Conservation (phyloP, 768 basidiomycete genomes). For the Tricholoma flavovirens region DNA sequence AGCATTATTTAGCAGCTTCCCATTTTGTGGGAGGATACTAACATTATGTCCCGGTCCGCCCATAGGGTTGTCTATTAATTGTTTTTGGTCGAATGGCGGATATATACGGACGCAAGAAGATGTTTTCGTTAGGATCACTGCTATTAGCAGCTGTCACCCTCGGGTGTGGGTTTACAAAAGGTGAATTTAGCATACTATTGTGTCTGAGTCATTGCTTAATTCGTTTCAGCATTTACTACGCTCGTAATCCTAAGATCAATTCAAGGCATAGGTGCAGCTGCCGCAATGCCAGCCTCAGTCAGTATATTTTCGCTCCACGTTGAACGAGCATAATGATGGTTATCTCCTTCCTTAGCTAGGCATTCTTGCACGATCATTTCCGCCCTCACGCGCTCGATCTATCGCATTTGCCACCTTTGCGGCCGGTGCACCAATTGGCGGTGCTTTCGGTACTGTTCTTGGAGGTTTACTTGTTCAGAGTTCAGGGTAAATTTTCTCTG, state of each 20-base stretch:
- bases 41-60: background rate
- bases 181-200: constrained; percentile 22
- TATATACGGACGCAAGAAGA: constrained; percentile 66
- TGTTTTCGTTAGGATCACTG: constrained; percentile 56
- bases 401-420: constrained; percentile 79
- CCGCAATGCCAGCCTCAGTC: constrained; percentile 68
- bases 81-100: constrained; percentile 79
- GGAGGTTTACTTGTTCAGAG: constrained; percentile 70
- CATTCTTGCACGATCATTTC: constrained; percentile 77
- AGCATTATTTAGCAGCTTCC: constrained; percentile 1
- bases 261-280: constrained; percentile 78
- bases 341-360: constrained; percentile 46
- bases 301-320: constrained; percentile 17
- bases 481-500: constrained; percentile 27
- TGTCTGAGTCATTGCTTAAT: background rate
- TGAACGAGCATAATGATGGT: constrained; percentile 1
- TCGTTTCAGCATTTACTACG: constrained; percentile 42
- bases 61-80: constrained; percentile 70
- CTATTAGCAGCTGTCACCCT: constrained; percentile 54
- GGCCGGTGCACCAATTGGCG: constrained; percentile 81
- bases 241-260: constrained; percentile 70
- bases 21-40: background rate
- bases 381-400: constrained; percentile 57
- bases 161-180: constrained; percentile 55
- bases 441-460: constrained; percentile 58